Base-by-base conservation (phyloP, 768 basidiomycete species). In the Chiua virens region DNA sequence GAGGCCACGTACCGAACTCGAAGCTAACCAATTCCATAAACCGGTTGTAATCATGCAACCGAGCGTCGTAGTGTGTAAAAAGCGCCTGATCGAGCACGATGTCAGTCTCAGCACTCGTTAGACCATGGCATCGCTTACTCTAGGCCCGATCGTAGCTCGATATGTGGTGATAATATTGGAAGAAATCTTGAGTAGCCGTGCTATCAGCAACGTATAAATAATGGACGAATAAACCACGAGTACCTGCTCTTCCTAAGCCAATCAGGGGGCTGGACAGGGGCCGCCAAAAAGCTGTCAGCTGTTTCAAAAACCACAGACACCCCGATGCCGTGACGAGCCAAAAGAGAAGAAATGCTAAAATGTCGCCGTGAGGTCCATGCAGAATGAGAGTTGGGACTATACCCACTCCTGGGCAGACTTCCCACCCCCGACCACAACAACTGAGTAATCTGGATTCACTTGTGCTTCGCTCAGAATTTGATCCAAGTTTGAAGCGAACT, bases 341-440 rank as follows among this genome's bases (percentile, higher is more conserved):
- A 62, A 57, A 78, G 75, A 17, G 79, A 68, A 13, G 76, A 72
- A 41, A 76, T 71, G 48, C 81, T 83, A n/a, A 15, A 7, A 9
- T 14, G 7, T 5, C 42, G 32, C 14, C n/a, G 44, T 64, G 17
- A 55, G 45, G 39, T 13, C 25, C 10, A 17, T 8, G 32, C 9
- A 20, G 7, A 23, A 21, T 7, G 8, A 13, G 25, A 11, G 37
- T 30, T 35, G 18, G n/a, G 15, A 8, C 25, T 17, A 32, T n/a
- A n/a, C 59, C 45, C 53, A 75, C 75, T 87, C 86, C 69, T 82
- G 80, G 0, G 82, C 82, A 4, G 85, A 87, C 61, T 80, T 86
- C 5, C 85, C 85, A 20, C 85, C 81, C 3, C 86, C 86, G 3
- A 86, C 67, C 2, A 87, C 70, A 1, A 85, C 69, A 8, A 79